Evolutionary conservation across 495 filamentous ascomycete species (phyloP).

Genomic region (Penicillium bialowiezense): DNA sequence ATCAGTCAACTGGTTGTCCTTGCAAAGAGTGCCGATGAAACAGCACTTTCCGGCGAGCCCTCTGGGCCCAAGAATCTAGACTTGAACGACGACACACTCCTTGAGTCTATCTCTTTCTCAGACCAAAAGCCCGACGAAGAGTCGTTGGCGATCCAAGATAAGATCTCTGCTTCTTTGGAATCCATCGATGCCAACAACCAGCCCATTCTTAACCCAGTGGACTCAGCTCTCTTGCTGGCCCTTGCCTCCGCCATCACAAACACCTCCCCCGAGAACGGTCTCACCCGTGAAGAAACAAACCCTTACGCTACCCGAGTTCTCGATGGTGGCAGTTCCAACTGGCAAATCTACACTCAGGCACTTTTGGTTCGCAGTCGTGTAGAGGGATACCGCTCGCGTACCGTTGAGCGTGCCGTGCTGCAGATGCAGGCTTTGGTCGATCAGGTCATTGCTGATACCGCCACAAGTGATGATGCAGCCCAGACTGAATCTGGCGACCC

Average conservation of each 20-base stretch:
- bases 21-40: constrained; percentile 62
- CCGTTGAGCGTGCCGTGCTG: constrained; percentile 81
- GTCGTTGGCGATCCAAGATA: constrained; percentile 41
- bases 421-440: constrained; percentile 97
- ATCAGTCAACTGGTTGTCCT: constrained; percentile 90
- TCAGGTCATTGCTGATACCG: constrained; percentile 89
- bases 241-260: constrained; percentile 86
- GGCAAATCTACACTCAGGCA: constrained; percentile 96
- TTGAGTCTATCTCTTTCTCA: constrained; percentile 81
- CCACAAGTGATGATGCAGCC: constrained; percentile 35
- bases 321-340: constrained; percentile 86
- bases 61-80: constrained; percentile 63
- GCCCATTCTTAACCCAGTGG: constrained; percentile 76
- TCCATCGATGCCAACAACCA: constrained; percentile 73
- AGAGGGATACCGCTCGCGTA: constrained; percentile 80
- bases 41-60: constrained; percentile 13
- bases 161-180: constrained; percentile 58
- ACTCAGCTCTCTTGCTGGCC: constrained; percentile 79
- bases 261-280: constrained; percentile 73
- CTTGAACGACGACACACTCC: constrained; percentile 88
- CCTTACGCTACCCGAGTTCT: constrained; percentile 89
- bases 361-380: constrained; percentile 84
- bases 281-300: constrained; percentile 88
- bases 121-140: constrained; percentile 48
- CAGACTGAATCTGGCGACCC: constrained; percentile 29